These are phyloP conservation scores for Metarhizium sp. DNA, from an alignment of 2,329 filamentous ascomycete genomes.

Conservation along the genomic window DNA sequence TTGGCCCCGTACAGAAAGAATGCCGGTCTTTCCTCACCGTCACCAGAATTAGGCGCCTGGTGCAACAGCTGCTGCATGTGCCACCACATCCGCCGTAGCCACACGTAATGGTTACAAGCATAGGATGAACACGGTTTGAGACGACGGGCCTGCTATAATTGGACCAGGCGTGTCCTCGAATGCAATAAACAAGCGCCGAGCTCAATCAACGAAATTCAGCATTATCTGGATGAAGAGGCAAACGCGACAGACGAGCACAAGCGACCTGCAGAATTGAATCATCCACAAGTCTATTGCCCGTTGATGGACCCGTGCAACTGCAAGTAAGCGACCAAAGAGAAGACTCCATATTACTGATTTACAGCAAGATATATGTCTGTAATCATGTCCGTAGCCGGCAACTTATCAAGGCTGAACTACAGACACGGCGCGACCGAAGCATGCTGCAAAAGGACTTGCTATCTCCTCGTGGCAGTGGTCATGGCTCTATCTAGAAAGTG, in stretches of 20 bases:
- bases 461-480: too few relatives aligned
- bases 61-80: neutral
- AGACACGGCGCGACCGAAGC: too few relatives aligned
- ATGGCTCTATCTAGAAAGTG: too few relatives aligned
- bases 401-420: too few relatives aligned
- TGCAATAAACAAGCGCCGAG: neutral
- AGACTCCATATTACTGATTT: too few relatives aligned
- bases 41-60: neutral
- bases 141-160: neutral
- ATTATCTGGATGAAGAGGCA: neutral
- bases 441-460: too few relatives aligned
- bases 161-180: neutral
- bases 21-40: neutral
- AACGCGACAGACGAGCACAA: neutral
- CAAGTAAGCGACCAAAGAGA: too few relatives aligned
- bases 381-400: too few relatives aligned
- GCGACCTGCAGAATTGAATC: neutral
- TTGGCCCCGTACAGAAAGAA: neutral
- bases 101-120: neutral
- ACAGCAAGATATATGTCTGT: too few relatives aligned
- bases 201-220: too few relatives aligned
- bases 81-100: neutral
- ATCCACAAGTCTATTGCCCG: neutral
- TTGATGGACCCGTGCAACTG: neutral
- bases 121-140: too few relatives aligned